Evolutionary conservation across 495 filamentous ascomycete genomes (phyloP).

Genomic region (Clohesyomyces aquaticus): DNA sequence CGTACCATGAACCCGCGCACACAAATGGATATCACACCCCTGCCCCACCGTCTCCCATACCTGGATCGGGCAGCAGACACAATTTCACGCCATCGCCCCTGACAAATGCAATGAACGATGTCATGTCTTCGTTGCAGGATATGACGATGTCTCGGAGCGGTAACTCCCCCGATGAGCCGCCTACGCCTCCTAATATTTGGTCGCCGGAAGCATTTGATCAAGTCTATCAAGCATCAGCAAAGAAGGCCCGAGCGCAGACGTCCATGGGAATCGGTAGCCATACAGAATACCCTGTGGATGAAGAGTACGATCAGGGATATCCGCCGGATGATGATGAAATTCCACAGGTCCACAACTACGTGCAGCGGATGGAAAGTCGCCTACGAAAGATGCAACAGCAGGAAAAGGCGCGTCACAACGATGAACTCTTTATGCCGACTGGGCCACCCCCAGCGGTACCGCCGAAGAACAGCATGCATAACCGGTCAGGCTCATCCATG

Average conservation of each 20-base stretch:
- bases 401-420: slow-evolving; percentile 50
- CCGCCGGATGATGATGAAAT: slow-evolving; percentile 56
- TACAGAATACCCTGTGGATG: slow-evolving; percentile 46
- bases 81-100: slow-evolving; percentile 89
- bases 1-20: slow-evolving; percentile 20
- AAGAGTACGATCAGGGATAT: slow-evolving; percentile 16
- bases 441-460: slow-evolving; percentile 50
- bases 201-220: slow-evolving; percentile 86
- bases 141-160: slow-evolving; percentile 68
- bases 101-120: slow-evolving; percentile 94
- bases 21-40: slow-evolving; percentile 58
- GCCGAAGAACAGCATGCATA: slow-evolving; percentile 46
- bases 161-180: slow-evolving; percentile 57
- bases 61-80: slow-evolving; percentile 47
- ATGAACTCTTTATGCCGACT: slow-evolving; percentile 47
- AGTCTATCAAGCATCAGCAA: slow-evolving; percentile 48
- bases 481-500: slow-evolving; percentile 59
- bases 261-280: slow-evolving; percentile 65
- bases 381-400: slow-evolving; percentile 71
- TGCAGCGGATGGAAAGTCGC: slow-evolving; percentile 84
- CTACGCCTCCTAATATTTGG: slow-evolving; percentile 70
- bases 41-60: slow-evolving; percentile 59
- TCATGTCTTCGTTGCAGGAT: slow-evolving; percentile 93
- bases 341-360: slow-evolving; percentile 79
- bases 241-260: slow-evolving; percentile 64